Evolutionary conservation across 805 yeast species (phyloP), one percentile per base, ranked within the genome.

Genomic region (Candida morakotiae): DNA sequence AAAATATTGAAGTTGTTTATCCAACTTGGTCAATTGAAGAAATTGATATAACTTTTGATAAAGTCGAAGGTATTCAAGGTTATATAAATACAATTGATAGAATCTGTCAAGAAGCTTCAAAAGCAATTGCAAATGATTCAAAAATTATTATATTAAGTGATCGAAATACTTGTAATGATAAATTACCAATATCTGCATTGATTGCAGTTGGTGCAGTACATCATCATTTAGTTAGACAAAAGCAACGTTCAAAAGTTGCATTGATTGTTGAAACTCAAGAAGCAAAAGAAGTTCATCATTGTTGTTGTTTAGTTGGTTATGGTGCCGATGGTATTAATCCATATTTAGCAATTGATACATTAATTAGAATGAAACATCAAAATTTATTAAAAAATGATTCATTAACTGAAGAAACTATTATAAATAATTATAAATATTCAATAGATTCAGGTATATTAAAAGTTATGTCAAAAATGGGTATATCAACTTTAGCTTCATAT

Each of bases 401-500:
- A 22, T 58, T 85, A 37, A 55, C 80, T 13, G 79, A 80, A 45
- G 77, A 75, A 22, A 56, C 76, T 48, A 73, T 88, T 42, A 63
- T 89, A 44, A 71, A 71, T 36, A 91, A 91, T 70, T 91, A 87
- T 68, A 85, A 83, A 57, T 73, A 79, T 48, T 83, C 97, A 9
- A 73, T 86, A 42, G 95, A 91, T 56, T 83, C 87, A 38, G 98
- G 98, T 64, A 83, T 91, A 51, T 70, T 87, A 52, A 91, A 93
- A 71, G 97, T 93, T 42, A 91, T 91, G 98, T 87, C 97, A 25
- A 91, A 93, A 73, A 93, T 91, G 98, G 98, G 98, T 73, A 93
- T 91, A 52, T 89, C 98, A 22, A 93, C 98, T 21, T 72, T 91
- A 59, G 96, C 97, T 9, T 87, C 96, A n/a, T 91, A 91, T 68